Evolutionary conservation across 2,329 filamentous ascomycete species (phyloP).

Genomic region (Clarireedia paspali): DNA sequence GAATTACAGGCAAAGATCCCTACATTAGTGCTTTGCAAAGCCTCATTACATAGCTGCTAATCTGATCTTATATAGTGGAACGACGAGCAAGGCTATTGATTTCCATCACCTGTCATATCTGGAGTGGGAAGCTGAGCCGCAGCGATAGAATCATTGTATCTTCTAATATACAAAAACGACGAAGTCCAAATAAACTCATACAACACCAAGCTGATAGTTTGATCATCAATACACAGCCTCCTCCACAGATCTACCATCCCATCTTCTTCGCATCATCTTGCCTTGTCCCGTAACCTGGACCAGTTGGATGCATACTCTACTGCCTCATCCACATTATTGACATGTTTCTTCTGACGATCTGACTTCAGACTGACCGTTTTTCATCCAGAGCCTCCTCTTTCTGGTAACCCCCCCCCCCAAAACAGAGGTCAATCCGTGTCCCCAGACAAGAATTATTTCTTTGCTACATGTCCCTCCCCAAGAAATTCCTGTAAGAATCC

Average conservation of each 20-base stretch:
- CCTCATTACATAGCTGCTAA: background rate
- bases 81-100: background rate
- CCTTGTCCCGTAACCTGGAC: background rate
- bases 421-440: no score
- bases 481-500: no score
- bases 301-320: background rate
- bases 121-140: no score
- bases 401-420: no score
- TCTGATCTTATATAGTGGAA: background rate
- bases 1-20: no score
- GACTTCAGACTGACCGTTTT: no score
- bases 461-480: no score
- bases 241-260: background rate
- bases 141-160: background rate
- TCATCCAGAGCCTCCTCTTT: no score
- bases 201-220: background rate
- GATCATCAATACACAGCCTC: background rate
- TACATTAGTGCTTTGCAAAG: background rate
- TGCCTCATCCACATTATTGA: background rate
- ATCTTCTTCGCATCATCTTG: background rate
- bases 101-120: background rate
- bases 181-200: constrained; percentile 1
- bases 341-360: background rate
- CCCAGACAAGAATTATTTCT: no score
- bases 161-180: background rate